Evolutionary conservation across 805 yeast species (phyloP).

Genomic region (Metschnikowia shivogae): DNA sequence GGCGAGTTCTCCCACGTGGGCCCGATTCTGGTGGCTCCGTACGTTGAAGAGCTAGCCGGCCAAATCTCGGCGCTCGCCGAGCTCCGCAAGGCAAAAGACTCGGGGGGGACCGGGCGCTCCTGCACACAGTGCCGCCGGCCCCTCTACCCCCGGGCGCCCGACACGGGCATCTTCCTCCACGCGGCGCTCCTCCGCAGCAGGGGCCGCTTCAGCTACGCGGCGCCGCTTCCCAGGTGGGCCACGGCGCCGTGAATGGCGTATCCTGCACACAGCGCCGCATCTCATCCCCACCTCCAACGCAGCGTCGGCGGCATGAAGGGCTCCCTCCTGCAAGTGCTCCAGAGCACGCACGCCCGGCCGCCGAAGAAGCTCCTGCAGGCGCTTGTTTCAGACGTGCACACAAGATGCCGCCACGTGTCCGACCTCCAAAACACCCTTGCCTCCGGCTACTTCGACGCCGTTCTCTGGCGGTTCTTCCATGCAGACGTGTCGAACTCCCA

Average conservation of each 20-base stretch:
- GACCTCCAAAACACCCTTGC: slow-evolving; percentile 9
- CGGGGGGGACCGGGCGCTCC: neutral
- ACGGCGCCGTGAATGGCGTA: neutral
- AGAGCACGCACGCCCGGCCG: slow-evolving; percentile 4
- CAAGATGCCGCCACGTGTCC: slow-evolving; percentile 2
- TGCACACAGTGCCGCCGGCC: slow-evolving; percentile 13
- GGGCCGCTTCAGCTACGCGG: neutral
- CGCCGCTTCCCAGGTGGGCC: neutral
- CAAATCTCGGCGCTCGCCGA: neutral
- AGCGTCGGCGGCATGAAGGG: neutral
- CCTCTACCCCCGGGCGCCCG: slow-evolving; percentile 11
- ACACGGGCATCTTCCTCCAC: slow-evolving; percentile 44
- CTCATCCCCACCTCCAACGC: neutral
- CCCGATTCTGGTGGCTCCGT: neutral
- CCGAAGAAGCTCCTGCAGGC: slow-evolving; percentile 9
- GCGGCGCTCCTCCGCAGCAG: slow-evolving; percentile 23
- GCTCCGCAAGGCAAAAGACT: neutral
- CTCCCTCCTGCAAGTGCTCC: slow-evolving; percentile 6
- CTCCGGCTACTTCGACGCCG: slow-evolving; percentile 23
- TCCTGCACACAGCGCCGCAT: slow-evolving; percentile 1
- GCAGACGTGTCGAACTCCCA: slow-evolving; percentile 39
- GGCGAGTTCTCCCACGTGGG: neutral
- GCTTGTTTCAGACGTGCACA: slow-evolving; percentile 11
- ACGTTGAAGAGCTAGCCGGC: neutral
- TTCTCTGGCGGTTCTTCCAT: slow-evolving; percentile 41